phyloP scores from a whole-genome alignment of 2,329 filamentous ascomycete species.

The Fusarium vanettenii region DNA sequence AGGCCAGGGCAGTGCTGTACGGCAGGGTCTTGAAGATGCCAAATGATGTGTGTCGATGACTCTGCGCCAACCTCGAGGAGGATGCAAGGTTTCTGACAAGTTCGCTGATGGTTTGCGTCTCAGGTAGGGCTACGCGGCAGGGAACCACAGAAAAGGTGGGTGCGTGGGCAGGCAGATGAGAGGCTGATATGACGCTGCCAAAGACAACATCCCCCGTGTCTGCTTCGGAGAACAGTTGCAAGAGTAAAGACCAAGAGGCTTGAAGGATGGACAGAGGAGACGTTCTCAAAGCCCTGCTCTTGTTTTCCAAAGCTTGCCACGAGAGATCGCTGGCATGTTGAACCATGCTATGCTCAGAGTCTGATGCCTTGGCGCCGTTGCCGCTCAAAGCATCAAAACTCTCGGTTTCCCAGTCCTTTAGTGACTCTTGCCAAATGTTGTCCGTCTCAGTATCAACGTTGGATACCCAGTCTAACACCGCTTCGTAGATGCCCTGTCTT shows the following conservation, averaged over 20 bases:
- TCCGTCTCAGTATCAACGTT: background rate
- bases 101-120: background rate
- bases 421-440: background rate
- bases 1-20: slow-evolving; percentile 21
- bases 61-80: slow-evolving; percentile 4
- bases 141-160: slow-evolving; percentile 25
- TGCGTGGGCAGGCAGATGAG: background rate
- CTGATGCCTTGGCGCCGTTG: background rate
- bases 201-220: slow-evolving; percentile 7
- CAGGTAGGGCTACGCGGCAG: slow-evolving; percentile 1
- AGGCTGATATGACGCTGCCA: slow-evolving; percentile 16
- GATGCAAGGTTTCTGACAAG: background rate
- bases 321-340: background rate
- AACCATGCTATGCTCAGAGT: slow-evolving; percentile 2
- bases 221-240: slow-evolving; percentile 9
- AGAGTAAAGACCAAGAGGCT: slow-evolving; percentile 16
- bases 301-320: slow-evolving; percentile 2
- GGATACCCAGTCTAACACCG: background rate
- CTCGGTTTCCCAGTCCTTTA: slow-evolving; percentile 14
- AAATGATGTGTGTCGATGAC: slow-evolving; percentile 8
- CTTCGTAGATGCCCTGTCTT: background rate
- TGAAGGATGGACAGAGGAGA: slow-evolving; percentile 11
- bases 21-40: slow-evolving; percentile 24
- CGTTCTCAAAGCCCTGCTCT: slow-evolving; percentile 3
- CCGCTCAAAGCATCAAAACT: slow-evolving; percentile 14